phyloP scores from a whole-genome alignment of 495 filamentous ascomycete species.

The Cladorrhinum samala region DNA sequence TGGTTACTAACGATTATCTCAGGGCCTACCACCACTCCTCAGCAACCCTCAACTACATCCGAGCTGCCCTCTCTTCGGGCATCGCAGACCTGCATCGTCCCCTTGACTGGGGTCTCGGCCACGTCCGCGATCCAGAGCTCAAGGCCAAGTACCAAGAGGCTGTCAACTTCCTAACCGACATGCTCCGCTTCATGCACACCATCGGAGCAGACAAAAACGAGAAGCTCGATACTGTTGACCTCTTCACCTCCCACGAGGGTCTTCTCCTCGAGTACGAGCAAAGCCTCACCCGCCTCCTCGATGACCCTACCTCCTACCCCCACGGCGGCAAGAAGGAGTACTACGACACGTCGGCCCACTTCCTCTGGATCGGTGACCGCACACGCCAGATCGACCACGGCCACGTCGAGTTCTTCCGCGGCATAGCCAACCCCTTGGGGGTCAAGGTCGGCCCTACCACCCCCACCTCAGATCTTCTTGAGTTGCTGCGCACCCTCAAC shows the following conservation, averaged over 20 bases:
- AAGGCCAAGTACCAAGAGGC: conserved; percentile 79
- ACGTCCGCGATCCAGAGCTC: conserved; percentile 76
- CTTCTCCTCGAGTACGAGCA: conserved; percentile 94
- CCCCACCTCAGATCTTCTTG: conserved; percentile 60
- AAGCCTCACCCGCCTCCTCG: conserved; percentile 67
- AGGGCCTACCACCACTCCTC: conserved; percentile 94
- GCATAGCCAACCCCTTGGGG: conserved; percentile 89
- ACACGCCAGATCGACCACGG: conserved; percentile 87
- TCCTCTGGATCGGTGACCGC: conserved; percentile 96
- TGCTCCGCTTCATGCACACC: conserved; percentile 90
- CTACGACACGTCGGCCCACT: conserved; percentile 92
- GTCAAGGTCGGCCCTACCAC: conserved; percentile 93
- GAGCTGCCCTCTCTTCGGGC: conserved; percentile 75
- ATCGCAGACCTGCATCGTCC: conserved; percentile 92
- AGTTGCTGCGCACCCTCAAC: conserved; percentile 77
- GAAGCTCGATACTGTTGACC: conserved; percentile 85
- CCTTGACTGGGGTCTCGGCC: conserved; percentile 91
- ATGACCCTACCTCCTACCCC: conserved; percentile 46
- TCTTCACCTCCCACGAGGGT: conserved; percentile 93
- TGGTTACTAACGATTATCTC: conserved; percentile 5
- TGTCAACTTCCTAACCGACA: conserved; percentile 80
- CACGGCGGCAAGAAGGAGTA: conserved; percentile 41
- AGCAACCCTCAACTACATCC: conserved; percentile 85
- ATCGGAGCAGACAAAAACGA: conserved; percentile 83
- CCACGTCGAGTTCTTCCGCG: conserved; percentile 96